Conservation (phyloP, 2,329 filamentous ascomycete genomes). For the Hypoxylon sp. region DNA sequence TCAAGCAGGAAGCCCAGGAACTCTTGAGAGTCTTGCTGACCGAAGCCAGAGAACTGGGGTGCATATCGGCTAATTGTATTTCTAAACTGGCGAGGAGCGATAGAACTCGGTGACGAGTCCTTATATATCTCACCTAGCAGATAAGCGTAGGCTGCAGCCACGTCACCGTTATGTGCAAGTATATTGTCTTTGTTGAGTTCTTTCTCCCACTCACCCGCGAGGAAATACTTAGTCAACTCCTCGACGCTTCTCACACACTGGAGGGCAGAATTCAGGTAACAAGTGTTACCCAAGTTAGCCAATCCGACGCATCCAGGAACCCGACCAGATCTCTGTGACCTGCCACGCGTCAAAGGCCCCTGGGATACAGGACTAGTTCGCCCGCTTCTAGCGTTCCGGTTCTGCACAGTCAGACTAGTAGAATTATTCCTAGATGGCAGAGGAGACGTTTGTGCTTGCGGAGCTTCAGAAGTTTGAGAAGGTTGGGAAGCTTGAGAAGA, state of each 20-base stretch:
- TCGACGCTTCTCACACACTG: conserved; percentile 95
- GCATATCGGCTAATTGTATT: conserved; percentile 83
- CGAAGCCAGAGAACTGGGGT: conserved; percentile 91
- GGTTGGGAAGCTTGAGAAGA: conserved; percentile 45
- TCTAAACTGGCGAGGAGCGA: conserved; percentile 87
- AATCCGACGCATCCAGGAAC: conserved; percentile 85
- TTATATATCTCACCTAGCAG: conserved; percentile 85
- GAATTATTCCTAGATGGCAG: conserved; percentile 56
- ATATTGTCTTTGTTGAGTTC: conserved; percentile 91
- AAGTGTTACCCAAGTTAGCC: conserved; percentile 94
- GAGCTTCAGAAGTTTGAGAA: conserved; percentile 26
- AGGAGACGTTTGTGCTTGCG: conserved; percentile 52
- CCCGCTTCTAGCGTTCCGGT: conserved; percentile 69
- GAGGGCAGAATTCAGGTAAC: conserved; percentile 98
- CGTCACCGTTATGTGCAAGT: conserved; percentile 85
- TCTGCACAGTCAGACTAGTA: conserved; percentile 54
- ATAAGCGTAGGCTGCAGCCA: conserved; percentile 86
- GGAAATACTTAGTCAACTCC: conserved; percentile 92
- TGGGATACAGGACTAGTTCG: conserved; percentile 77
- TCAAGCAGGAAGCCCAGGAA: conserved; percentile 96
- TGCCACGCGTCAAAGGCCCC: conserved; percentile 77
- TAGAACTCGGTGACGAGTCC: conserved; percentile 74
- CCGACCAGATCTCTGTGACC: conserved; percentile 77
- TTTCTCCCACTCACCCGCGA: conserved; percentile 78
- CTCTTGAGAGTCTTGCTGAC: conserved; percentile 97